phyloP scores from a whole-genome alignment of 2,329 filamentous ascomycete genomes.

The Pseudogymnoascus sp. region DNA sequence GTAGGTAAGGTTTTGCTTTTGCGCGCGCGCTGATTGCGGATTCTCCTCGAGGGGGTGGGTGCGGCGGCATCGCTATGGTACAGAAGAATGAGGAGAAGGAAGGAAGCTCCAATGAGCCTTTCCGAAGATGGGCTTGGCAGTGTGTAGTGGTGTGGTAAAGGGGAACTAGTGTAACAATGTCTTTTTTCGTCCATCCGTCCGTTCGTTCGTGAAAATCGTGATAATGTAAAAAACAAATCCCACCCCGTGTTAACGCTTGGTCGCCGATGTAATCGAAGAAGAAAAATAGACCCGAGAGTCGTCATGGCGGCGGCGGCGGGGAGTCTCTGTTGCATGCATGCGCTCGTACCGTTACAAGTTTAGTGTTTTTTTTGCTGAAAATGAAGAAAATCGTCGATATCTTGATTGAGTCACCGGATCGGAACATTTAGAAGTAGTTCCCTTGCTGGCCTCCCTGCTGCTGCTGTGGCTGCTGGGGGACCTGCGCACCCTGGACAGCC shows the following conservation, averaged over 20 bases:
- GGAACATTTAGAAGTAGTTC: not conserved
- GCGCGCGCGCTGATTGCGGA: not conserved
- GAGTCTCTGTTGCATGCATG: slow-evolving; percentile 4
- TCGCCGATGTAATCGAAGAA: not conserved
- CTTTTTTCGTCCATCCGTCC: not conserved
- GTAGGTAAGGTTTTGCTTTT: not conserved
- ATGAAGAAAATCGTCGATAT: slow-evolving; percentile 4
- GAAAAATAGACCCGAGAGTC: not conserved
- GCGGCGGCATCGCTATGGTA: not conserved
- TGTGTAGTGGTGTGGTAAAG: not conserved
- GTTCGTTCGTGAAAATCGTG: slow-evolving; percentile 6
- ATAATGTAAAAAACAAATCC: not conserved
- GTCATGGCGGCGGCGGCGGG: not conserved
- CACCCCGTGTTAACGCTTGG: not conserved
- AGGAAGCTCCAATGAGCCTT: not conserved
- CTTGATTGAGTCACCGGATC: slow-evolving; percentile 3
- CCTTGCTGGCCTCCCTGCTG: slow-evolving; percentile 1
- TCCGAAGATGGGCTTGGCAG: not conserved
- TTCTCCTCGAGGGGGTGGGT: slow-evolving; percentile 1
- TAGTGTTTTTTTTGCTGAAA: not conserved
- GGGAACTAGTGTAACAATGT: slow-evolving; percentile 8
- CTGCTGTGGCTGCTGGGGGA: not conserved
- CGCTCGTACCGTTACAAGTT: slow-evolving; percentile 8
- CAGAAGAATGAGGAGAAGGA: slow-evolving; percentile 2
- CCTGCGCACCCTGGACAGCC: not conserved